Base-by-base conservation (phyloP, 352 stramenopile genomes). In the Nannochloropsis limnetica region DNA sequence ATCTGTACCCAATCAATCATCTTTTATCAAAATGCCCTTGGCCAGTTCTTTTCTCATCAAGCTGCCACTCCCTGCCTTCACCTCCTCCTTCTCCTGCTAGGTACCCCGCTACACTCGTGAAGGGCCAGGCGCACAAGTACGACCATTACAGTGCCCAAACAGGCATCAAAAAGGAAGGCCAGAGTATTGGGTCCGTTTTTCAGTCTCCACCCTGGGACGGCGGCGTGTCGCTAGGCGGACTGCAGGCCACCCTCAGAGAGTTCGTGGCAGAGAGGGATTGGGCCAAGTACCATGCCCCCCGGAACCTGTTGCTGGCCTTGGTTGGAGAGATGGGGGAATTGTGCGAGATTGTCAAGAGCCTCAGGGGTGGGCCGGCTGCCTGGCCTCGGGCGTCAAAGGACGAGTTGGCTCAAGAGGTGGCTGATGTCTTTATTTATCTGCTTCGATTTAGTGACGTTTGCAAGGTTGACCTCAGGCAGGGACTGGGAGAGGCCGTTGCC, bases 321-420 rank as follows among this genome's bases (percentile, higher is more conserved):
- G 89, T 95, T 5, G 94, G 94, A 22, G 95, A 99, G 88, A 89
- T 98, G 1, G 95, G 96, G 32, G 96, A 99, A 86, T 84, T 99
- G 67, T 93, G 92, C 23, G 94, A 98, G 88, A 87, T 96, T n/a
- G 94, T 97, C 68, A 95, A 98, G 88, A 29, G 9, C 25, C 15
- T 29, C 8, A 25, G 4, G 3, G 61, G n/a, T 31, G 0, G 11
- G 11, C n/a, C n/a, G n/a, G 25, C n/a, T 27, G 6, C n/a, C 6
- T 74, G 61, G 61, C 61, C 61, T 74, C 61, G 25, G 61, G 61
- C 61, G 15, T 14, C 25, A 8, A 74, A 74, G 25, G 25, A 74
- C 22, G 61, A 74, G 61, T 29, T 74, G 25, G 61, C n/a, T 25
- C 61, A 74, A 74, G 61, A 74, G 61, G 25, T 74, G n/a, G 61